Conservation (phyloP, 768 basidiomycete species). For the Kwoniella mangroviensis region DNA sequence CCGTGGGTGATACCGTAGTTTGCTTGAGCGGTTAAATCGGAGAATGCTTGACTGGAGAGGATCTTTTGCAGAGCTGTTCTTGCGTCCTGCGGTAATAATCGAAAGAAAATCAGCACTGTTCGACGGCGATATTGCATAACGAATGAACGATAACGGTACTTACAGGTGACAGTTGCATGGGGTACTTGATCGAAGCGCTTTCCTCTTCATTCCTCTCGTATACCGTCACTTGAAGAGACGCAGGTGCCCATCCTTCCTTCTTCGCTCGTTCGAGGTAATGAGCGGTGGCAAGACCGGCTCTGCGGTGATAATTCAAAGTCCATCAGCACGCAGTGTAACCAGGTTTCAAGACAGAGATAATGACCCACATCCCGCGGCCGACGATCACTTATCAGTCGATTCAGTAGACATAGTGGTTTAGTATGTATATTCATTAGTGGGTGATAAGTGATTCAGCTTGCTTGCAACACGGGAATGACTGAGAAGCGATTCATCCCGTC, state of each 20-base stretch:
- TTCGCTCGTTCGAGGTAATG: slow-evolving; percentile 19
- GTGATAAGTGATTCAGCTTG: neutral
- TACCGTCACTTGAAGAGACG: slow-evolving; percentile 7
- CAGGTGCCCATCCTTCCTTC: neutral
- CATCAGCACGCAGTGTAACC: too few relatives aligned
- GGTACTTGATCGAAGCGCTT: slow-evolving; percentile 7
- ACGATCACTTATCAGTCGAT: slow-evolving; percentile 5
- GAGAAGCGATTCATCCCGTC: too few relatives aligned
- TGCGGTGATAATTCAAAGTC: neutral
- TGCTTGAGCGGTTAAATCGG: neutral
- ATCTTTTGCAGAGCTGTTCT: slow-evolving; percentile 16
- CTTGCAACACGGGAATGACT: too few relatives aligned
- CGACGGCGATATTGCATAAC: too few relatives aligned
- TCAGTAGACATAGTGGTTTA: neutral
- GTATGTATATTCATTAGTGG: neutral
- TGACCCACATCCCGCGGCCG: slow-evolving; percentile 29
- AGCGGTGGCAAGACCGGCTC: slow-evolving; percentile 22
- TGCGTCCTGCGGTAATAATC: slow-evolving; percentile 18
- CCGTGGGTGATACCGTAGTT: slow-evolving; percentile 24
- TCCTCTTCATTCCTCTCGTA: slow-evolving; percentile 19
- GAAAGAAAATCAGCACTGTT: too few relatives aligned
- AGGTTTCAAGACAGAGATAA: neutral
- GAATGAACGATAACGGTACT: neutral
- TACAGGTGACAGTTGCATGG: slow-evolving; percentile 15
- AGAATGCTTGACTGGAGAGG: slow-evolving; percentile 5